These are phyloP conservation scores for Candida tammaniensis DNA, from an alignment of 805 yeast species.

Conservation along the genomic window DNA sequence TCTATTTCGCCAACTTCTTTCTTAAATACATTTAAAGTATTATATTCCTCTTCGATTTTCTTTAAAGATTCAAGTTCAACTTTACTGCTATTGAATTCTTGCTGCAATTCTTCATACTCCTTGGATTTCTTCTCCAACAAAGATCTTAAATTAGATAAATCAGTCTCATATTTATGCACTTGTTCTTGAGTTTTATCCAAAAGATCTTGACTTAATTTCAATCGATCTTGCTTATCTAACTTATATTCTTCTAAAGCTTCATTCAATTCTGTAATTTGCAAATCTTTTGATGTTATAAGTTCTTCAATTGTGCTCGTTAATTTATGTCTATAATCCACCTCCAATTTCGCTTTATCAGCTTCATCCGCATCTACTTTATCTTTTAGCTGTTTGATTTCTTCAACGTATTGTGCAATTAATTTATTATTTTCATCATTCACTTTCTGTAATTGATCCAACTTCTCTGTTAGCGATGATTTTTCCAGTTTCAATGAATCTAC, in stretches of 20 bases:
- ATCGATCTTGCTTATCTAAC: slow-evolving; percentile 1
- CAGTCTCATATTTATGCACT: slow-evolving; percentile 3
- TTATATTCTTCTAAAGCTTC: slow-evolving; percentile 6
- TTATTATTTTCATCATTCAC: slow-evolving; percentile 1
- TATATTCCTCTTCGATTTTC: neutral
- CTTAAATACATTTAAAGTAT: slow-evolving; percentile 1
- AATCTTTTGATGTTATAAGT: slow-evolving; percentile 8
- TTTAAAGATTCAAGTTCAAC: slow-evolving; percentile 1
- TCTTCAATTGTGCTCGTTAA: slow-evolving; percentile 11
- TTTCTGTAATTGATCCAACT: neutral
- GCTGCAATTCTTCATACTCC: slow-evolving; percentile 1
- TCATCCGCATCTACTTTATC: slow-evolving; percentile 1
- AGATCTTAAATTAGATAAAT: slow-evolving; percentile 1
- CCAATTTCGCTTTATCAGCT: slow-evolving; percentile 8
- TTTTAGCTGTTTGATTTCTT: slow-evolving; percentile 2
- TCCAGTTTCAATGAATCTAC: neutral
- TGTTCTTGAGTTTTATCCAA: slow-evolving; percentile 4
- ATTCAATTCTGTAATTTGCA: slow-evolving; percentile 9
- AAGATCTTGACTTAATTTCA: slow-evolving; percentile 1
- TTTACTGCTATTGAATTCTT: slow-evolving; percentile 3
- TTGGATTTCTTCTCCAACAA: slow-evolving; percentile 4
- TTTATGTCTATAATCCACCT: slow-evolving; percentile 7
- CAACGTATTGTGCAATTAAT: neutral
- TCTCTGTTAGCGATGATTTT: neutral
- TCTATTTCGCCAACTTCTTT: neutral